A percentile compares a stretch with the other conserved stretches of the same genome.
Conservation (phyloP, 495 filamentous ascomycete species). For the Xylaria scruposa region DNA sequence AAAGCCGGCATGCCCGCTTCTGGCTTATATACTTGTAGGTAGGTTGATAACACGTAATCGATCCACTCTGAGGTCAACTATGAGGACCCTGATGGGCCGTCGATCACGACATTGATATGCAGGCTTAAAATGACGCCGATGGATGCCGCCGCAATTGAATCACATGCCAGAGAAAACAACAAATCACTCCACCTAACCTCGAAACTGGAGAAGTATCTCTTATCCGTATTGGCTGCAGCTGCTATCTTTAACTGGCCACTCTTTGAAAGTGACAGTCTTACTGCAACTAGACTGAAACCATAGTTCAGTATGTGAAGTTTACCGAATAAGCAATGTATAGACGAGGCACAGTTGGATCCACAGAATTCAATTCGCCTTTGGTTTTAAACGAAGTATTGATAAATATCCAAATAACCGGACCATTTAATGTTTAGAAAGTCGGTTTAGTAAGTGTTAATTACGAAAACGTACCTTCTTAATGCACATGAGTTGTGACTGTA, state of each 20-base stretch:
- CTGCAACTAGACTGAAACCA: too few relatives aligned
- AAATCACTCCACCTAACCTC: neutral
- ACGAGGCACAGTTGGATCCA: neutral
- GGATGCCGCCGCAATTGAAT: neutral
- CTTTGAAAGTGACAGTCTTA: too few relatives aligned
- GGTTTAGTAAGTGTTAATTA: neutral
- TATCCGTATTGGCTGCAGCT: neutral
- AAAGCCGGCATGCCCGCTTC: too few relatives aligned
- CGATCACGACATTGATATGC: neutral
- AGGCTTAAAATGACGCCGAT: neutral
- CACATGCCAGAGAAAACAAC: neutral
- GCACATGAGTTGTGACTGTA: neutral
- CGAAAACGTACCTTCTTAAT: neutral
- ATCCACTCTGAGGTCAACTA: conserved; percentile 7
- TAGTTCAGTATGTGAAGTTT: neutral
- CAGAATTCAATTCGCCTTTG: neutral
- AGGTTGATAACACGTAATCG: conserved; percentile 6
- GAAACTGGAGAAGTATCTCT: neutral
- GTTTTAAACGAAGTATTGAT: neutral
- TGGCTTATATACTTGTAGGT: conserved; percentile 7
- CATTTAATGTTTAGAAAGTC: neutral
- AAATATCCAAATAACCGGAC: neutral
- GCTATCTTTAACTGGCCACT: neutral
- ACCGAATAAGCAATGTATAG: neutral
- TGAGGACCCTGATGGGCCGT: conserved; percentile 19